Evolutionary conservation across 192 early-diverging fungal genomes (phyloP).

Genomic region (Tieghemiomyces parasiticus): DNA sequence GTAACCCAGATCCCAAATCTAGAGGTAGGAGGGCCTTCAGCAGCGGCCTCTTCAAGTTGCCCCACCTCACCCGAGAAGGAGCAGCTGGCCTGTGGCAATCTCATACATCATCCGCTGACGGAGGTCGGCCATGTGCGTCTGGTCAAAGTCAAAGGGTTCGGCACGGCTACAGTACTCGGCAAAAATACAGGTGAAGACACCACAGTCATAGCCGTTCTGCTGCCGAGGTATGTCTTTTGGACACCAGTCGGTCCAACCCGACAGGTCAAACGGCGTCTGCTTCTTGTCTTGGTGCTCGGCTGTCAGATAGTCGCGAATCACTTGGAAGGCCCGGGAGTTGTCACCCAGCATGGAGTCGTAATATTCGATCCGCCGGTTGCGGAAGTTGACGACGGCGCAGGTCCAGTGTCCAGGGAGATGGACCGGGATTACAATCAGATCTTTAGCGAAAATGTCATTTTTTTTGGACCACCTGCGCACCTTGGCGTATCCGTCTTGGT

Average conservation of each 20-base stretch:
- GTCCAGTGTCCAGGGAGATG: constrained; percentile 69
- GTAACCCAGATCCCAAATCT: too few species aligned
- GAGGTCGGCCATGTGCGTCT: constrained; percentile 52
- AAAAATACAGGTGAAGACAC: constrained; percentile 84
- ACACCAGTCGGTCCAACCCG: constrained; percentile 47
- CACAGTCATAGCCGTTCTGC: constrained; percentile 84
- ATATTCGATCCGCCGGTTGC: constrained; percentile 45
- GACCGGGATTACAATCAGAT: constrained; percentile 71
- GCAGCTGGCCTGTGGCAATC: constrained; percentile 37
- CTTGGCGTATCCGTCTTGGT: constrained; percentile 47
- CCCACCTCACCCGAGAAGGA: too few species aligned
- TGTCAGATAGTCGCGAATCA: constrained; percentile 49
- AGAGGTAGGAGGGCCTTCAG: too few species aligned
- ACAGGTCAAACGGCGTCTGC: constrained; percentile 35
- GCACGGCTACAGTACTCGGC: constrained; percentile 54
- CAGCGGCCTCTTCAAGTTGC: too few species aligned
- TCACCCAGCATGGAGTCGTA: constrained; percentile 70
- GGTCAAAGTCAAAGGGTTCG: constrained; percentile 51
- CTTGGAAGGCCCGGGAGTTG: constrained; percentile 34
- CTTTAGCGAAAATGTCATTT: constrained; percentile 46
- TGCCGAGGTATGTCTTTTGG: constrained; percentile 72
- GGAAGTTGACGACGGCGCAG: constrained; percentile 44
- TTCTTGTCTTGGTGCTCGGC: constrained; percentile 63
- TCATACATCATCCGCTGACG: constrained; percentile 61
- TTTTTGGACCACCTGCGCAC: constrained; percentile 75